Conservation (phyloP, 176 grass and related monocot species). For the Musa schizocarpa region DNA sequence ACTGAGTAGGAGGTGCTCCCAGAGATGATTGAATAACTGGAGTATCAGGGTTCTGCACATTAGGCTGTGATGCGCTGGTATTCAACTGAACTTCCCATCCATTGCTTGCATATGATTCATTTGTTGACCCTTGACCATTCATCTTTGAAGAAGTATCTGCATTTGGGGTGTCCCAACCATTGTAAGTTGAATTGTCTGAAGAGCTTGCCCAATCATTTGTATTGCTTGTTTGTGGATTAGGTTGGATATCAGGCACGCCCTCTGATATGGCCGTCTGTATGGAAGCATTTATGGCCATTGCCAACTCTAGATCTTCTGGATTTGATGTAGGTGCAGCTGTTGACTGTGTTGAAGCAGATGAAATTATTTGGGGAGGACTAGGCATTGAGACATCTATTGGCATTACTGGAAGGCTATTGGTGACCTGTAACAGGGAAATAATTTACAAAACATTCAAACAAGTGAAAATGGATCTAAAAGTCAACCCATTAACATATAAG, state of each 20-base stretch:
- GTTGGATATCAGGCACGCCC: slow-evolving; percentile 58
- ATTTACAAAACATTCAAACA: neutral
- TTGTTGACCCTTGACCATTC: slow-evolving; percentile 15
- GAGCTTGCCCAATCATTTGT: slow-evolving; percentile 37
- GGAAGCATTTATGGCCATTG: slow-evolving; percentile 88
- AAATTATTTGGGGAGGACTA: neutral
- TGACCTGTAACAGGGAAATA: slow-evolving; percentile 1
- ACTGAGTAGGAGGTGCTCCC: slow-evolving; percentile 18
- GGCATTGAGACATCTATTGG: neutral
- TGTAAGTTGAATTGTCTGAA: slow-evolving; percentile 38
- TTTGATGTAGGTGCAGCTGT: slow-evolving; percentile 27
- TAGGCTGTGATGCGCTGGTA: slow-evolving; percentile 25
- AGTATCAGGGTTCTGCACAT: slow-evolving; percentile 13
- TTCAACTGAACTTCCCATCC: slow-evolving; percentile 47
- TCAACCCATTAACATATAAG: neutral
- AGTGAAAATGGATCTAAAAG: neutral
- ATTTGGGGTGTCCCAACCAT: slow-evolving; percentile 47
- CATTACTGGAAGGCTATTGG: slow-evolving; percentile 3
- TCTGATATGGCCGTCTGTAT: slow-evolving; percentile 80
- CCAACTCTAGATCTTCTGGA: slow-evolving; percentile 68
- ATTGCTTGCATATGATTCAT: slow-evolving; percentile 43
- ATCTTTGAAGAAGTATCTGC: slow-evolving; percentile 29
- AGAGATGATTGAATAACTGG: slow-evolving; percentile 17
- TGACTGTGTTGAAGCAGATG: slow-evolving; percentile 21
- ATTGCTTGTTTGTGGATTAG: slow-evolving; percentile 23